phyloP scores from a whole-genome alignment of 2,329 filamentous ascomycete species.

The Cercospora canescens region DNA sequence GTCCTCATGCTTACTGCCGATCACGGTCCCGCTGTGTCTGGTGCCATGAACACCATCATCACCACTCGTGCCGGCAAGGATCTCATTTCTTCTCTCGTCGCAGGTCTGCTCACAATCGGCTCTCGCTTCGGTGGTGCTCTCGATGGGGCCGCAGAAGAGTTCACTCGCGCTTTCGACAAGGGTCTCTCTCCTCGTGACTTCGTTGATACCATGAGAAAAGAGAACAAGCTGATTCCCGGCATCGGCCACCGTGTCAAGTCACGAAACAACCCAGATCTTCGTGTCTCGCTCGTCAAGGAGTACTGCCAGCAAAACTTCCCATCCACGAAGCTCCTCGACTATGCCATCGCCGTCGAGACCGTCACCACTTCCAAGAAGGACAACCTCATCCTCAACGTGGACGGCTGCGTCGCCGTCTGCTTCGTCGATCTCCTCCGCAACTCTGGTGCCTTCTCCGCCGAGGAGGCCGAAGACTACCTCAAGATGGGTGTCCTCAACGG shows the following conservation, averaged over 20 bases:
- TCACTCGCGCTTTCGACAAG: slow-evolving; percentile 97
- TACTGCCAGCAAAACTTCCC: slow-evolving; percentile 98
- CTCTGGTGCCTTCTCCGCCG: slow-evolving; percentile 91
- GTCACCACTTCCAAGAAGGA: slow-evolving; percentile 99
- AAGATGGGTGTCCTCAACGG: slow-evolving; percentile 99
- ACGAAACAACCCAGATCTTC: slow-evolving; percentile 98
- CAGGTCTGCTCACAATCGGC: slow-evolving; percentile 96
- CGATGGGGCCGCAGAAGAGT: slow-evolving; percentile 96
- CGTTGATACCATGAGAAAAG: slow-evolving; percentile 97
- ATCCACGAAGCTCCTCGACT: slow-evolving; percentile 96
- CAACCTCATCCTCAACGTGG: slow-evolving; percentile 99
- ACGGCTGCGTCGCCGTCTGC: slow-evolving; percentile 97
- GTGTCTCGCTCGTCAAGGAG: slow-evolving; percentile 99
- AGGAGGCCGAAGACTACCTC: slow-evolving; percentile 99
- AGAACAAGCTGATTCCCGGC: slow-evolving; percentile 99
- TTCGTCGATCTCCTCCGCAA: slow-evolving; percentile 97
- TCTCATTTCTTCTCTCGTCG: slow-evolving; percentile 90
- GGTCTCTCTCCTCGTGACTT: slow-evolving; percentile 97
- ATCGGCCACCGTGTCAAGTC: slow-evolving; percentile 99
- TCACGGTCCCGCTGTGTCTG: slow-evolving; percentile 97
- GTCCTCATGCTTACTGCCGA: slow-evolving; percentile 99
- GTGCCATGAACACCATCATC: slow-evolving; percentile 99
- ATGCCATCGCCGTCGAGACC: slow-evolving; percentile 94
- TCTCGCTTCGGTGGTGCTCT: slow-evolving; percentile 98
- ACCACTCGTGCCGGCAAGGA: slow-evolving; percentile 99